These are phyloP conservation scores for Neurospora africana DNA, from an alignment of 495 filamentous ascomycete species.

Conservation along the genomic window DNA sequence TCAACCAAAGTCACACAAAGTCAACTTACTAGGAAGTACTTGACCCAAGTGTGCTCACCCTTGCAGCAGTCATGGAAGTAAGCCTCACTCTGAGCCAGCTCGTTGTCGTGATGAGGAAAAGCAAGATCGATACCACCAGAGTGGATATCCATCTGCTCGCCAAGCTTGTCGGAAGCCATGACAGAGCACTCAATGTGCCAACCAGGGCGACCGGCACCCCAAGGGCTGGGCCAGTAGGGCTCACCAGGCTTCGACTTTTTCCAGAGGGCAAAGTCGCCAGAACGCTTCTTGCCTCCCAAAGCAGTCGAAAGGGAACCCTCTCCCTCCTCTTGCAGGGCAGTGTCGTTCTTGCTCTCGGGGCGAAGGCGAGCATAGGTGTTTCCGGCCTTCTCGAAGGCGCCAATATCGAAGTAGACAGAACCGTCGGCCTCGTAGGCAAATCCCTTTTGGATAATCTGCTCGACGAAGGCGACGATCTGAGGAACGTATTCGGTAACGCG, in stretches of 20 bases:
- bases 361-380: slow-evolving; percentile 78
- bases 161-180: slow-evolving; percentile 84
- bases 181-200: slow-evolving; percentile 99
- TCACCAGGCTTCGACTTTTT: slow-evolving; percentile 89
- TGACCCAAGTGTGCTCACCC: slow-evolving; percentile 69
- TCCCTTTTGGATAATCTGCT: slow-evolving; percentile 68
- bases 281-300: slow-evolving; percentile 53
- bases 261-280: slow-evolving; percentile 88
- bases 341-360: slow-evolving; percentile 78
- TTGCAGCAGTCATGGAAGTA: slow-evolving; percentile 51
- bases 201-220: slow-evolving; percentile 81
- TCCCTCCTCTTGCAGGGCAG: slow-evolving; percentile 74
- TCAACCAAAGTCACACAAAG: background rate
- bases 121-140: slow-evolving; percentile 87
- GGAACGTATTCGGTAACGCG: slow-evolving; percentile 82
- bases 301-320: slow-evolving; percentile 74
- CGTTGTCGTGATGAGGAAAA: slow-evolving; percentile 96
- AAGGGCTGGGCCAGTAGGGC: slow-evolving; percentile 77
- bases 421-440: slow-evolving; percentile 82
- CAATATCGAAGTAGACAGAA: slow-evolving; percentile 91
- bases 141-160: slow-evolving; percentile 79
- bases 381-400: slow-evolving; percentile 71
- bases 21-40: slow-evolving; percentile 61
- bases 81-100: slow-evolving; percentile 88
- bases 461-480: slow-evolving; percentile 62